phyloP scores from a whole-genome alignment of 2,329 filamentous ascomycete species.

The Parascedosporium putredinis region DNA sequence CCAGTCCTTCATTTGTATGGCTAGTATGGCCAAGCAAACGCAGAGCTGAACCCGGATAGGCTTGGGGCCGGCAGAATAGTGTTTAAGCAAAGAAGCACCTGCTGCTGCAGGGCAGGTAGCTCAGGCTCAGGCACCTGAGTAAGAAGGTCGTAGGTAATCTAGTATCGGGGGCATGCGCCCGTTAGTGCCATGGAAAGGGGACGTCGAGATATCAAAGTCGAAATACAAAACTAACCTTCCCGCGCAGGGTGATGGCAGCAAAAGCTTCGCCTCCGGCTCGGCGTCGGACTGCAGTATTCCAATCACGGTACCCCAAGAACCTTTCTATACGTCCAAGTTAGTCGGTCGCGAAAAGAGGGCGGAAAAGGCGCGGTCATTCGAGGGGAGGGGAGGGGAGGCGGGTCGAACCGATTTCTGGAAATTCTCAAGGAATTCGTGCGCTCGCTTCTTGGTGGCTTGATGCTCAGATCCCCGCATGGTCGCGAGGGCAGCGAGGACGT shows the following conservation, averaged over 20 bases:
- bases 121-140: conserved; percentile 73
- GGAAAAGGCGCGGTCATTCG: too few species aligned
- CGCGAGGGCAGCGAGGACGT: conserved; percentile 75
- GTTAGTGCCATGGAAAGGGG: too few species aligned
- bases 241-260: conserved; percentile 91
- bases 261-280: conserved; percentile 85
- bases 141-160: conserved; percentile 92
- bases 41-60: conserved; percentile 84
- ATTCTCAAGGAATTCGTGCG: conserved; percentile 80
- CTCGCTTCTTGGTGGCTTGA: conserved; percentile 71
- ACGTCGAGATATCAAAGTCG: too few species aligned
- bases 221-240: conserved; percentile 62
- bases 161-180: conserved; percentile 9
- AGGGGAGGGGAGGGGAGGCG: conserved; percentile 1
- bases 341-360: too few species aligned
- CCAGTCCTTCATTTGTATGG: conserved; percentile 94
- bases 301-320: conserved; percentile 85
- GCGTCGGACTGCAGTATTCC: conserved; percentile 74
- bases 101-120: conserved; percentile 67
- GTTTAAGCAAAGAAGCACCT: conserved; percentile 73
- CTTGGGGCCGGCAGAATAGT: conserved; percentile 73
- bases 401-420: conserved; percentile 89
- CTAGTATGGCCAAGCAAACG: conserved; percentile 86
- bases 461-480: conserved; percentile 81
- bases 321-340: conserved; percentile 49